A percentile compares a stretch with the other conserved stretches of the same genome.
Conservation (phyloP, 1,139 yeast species). For the Fermentozyma sake region DNA sequence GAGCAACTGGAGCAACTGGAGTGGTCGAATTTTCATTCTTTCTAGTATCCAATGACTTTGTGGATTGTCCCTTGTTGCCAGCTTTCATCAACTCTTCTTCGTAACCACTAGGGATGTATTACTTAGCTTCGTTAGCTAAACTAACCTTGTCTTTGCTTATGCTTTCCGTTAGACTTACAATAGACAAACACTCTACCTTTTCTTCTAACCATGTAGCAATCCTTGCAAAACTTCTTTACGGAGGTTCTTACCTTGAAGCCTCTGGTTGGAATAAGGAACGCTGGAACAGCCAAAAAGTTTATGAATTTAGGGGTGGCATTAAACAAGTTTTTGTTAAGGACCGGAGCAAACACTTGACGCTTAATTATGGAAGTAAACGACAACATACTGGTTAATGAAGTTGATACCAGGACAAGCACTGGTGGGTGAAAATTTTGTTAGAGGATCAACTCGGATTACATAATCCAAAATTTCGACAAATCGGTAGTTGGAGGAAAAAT, state of each 20-base stretch:
- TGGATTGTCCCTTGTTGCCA: no score
- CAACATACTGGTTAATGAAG: constrained; percentile 11
- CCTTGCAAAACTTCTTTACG: constrained; percentile 86
- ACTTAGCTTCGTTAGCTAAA: constrained; percentile 2
- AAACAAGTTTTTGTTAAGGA: constrained; percentile 11
- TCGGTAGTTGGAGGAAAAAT: no score
- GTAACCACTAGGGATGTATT: constrained; percentile 1
- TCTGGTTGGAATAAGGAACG: constrained; percentile 8
- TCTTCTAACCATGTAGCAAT: constrained; percentile 90
- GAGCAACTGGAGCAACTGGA: no score
- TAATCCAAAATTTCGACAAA: constrained; percentile 1
- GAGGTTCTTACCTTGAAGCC: constrained; percentile 57
- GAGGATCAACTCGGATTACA: constrained; percentile 1
- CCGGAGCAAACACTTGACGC: constrained; percentile 12
- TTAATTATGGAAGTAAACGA: constrained; percentile 15
- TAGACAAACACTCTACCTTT: constrained; percentile 91
- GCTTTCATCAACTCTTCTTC: no score
- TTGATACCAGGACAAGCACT: neutral
- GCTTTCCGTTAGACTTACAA: constrained; percentile 90
- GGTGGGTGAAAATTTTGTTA: no score
- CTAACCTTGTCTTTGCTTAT: constrained; percentile 94
- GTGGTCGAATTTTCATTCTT: no score
- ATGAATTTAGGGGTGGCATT: constrained; percentile 15
- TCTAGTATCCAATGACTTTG: no score
- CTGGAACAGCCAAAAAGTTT: constrained; percentile 5